These are phyloP conservation scores for Scutellaria barbata DNA, from an alignment of 257 asterid species.

Conservation along the genomic window DNA sequence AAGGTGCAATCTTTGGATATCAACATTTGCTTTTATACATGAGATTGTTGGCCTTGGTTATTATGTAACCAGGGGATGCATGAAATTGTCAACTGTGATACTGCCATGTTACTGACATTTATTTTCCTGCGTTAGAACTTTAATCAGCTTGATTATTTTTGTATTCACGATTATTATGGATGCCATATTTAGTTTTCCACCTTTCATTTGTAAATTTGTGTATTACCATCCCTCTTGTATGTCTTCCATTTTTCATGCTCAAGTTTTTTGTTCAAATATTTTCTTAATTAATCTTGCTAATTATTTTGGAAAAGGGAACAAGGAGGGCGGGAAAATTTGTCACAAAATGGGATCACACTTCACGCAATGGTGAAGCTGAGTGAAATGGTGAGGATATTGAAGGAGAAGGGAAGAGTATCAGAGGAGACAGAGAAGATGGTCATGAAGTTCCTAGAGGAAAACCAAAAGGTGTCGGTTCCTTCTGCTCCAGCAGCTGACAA, in stretches of 20 bases:
- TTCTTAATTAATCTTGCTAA: slow-evolving; percentile 8
- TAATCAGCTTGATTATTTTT: not conserved
- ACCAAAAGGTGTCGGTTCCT: slow-evolving; percentile 72
- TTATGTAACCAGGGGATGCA: not conserved
- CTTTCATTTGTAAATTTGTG: not conserved
- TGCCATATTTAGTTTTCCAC: not conserved
- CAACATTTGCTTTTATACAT: not conserved
- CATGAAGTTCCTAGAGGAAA: slow-evolving; percentile 76
- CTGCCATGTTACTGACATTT: not conserved
- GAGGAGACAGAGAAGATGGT: slow-evolving; percentile 92
- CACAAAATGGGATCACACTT: slow-evolving; percentile 81
- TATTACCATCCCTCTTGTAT: too few relatives aligned
- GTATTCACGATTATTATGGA: not conserved
- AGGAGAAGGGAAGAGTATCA: slow-evolving; percentile 89
- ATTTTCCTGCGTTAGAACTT: not conserved
- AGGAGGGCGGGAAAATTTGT: slow-evolving; percentile 95
- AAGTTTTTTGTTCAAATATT: too few relatives aligned
- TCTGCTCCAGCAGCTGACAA: slow-evolving; percentile 34
- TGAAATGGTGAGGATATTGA: slow-evolving; percentile 88
- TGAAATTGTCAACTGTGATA: not conserved
- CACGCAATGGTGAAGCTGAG: slow-evolving; percentile 89
- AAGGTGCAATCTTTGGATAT: not conserved
- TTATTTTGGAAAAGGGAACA: slow-evolving; percentile 71
- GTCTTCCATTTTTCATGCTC: too few relatives aligned
- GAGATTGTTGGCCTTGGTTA: slow-evolving; percentile 11